Conservation (phyloP, 176 grass and related monocot species). For the Juncus effusus region DNA sequence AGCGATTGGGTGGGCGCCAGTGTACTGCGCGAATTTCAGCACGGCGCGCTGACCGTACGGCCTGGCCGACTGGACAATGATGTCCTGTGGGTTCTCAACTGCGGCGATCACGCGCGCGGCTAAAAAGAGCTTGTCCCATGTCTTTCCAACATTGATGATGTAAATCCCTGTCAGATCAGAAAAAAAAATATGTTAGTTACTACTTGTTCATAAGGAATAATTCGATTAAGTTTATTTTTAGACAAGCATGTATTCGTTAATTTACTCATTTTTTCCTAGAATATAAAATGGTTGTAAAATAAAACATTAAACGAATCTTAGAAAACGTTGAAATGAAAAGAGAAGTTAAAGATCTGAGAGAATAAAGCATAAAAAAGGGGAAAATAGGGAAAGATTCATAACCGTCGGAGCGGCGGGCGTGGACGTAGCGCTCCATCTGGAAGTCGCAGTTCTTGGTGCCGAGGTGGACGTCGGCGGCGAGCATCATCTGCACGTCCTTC, state of each 20-base stretch:
- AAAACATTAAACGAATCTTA: no score
- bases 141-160: constrained; percentile 85
- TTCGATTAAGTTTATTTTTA: no score
- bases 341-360: neutral
- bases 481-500: constrained; percentile 94
- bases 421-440: constrained; percentile 97
- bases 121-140: constrained; percentile 87
- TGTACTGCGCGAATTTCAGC: constrained; percentile 87
- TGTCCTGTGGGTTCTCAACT: constrained; percentile 90
- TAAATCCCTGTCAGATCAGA: constrained; percentile 48
- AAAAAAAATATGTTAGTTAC: neutral
- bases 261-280: neutral
- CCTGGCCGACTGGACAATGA: constrained; percentile 87
- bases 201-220: neutral
- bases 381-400: constrained; percentile 8
- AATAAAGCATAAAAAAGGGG: neutral
- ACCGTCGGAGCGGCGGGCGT: constrained; percentile 74
- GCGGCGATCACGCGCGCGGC: constrained; percentile 82
- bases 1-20: constrained; percentile 72
- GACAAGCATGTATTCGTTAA: neutral
- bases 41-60: constrained; percentile 88
- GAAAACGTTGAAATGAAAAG: neutral
- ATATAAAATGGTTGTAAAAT: neutral
- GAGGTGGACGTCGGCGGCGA: constrained; percentile 89
- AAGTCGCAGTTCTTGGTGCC: constrained; percentile 98